Evolutionary conservation across 345 rosid species (phyloP), one percentile per base, ranked within the genome.

Genomic region (Mangifera indica): DNA sequence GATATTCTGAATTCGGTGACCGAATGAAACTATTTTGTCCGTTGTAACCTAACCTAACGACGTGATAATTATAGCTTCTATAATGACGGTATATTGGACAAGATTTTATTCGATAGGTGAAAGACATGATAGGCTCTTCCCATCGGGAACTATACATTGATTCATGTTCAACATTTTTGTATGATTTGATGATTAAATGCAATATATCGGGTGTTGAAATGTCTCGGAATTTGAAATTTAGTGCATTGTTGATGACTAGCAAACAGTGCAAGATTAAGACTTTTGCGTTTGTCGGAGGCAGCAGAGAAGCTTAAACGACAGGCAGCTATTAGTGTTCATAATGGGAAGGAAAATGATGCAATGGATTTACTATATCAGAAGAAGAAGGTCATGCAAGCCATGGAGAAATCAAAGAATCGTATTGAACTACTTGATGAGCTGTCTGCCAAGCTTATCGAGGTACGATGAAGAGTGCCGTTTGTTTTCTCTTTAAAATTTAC

Each of bases 241-340:
- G 15, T 12, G 60, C 56, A 22, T 21, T 69, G 56, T 70, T 70
- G 44, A 72, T 76, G 15, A 29, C 81, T 63, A 91, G 98, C 91
- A 59, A 89, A 78, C 73, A 84, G 83, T 84, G 87, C 90, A 1
- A 88, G 98, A 78, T 63, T 81, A 80, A 85, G 96, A 75, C 87
- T 93, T 71, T n/a, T 93, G 86, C 85, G 98, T 53, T 76, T 91
- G 70, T 87, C 94, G 0, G 91, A 91, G 79, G 93, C 91, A 3
- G 98, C 91, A 17, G 94, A 93, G 86, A 93, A 89, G 80, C 89
- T 91, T 63, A 85, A 81, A 60, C 83, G 81, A 15, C 91, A 87
- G 85, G 98, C 98, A 37, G 82, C 92, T 74, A 62, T 87, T 10
- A 82, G 78, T 76, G 77, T 93, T 74, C 82, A 78, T 62, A 85